These are phyloP conservation scores for Penicillium verrucosum DNA, from an alignment of 2,329 filamentous ascomycete genomes.

Conservation along the genomic window DNA sequence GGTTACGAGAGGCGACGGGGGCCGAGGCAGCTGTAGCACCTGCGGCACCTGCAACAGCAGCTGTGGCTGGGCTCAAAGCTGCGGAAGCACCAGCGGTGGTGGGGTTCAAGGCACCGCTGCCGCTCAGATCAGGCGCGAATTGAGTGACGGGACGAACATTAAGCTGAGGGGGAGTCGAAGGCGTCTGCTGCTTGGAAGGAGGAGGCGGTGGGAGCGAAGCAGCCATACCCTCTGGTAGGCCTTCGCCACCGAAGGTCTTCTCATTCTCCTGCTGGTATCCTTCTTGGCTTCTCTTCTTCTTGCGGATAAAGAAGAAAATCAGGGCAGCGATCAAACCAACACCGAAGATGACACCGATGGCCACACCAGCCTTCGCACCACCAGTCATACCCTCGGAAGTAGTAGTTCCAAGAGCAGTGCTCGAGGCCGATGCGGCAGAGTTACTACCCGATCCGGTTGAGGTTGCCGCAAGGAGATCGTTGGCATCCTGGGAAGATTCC, in stretches of 20 bases:
- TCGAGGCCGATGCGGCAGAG: slow-evolving; percentile 25
- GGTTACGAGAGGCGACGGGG: slow-evolving; percentile 30
- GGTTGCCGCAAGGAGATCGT: slow-evolving; percentile 13
- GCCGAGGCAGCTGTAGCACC: slow-evolving; percentile 20
- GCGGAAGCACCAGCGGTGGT: slow-evolving; percentile 7
- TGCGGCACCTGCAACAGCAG: slow-evolving; percentile 23
- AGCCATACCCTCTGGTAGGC: slow-evolving; percentile 28
- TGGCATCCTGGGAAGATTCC: slow-evolving; percentile 13
- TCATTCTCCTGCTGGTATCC: slow-evolving; percentile 57
- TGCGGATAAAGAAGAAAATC: slow-evolving; percentile 69
- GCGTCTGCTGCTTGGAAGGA: slow-evolving; percentile 35
- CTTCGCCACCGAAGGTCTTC: slow-evolving; percentile 49
- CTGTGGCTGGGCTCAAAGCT: background rate
- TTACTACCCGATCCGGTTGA: slow-evolving; percentile 19
- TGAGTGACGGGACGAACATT: slow-evolving; percentile 82
- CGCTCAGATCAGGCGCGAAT: slow-evolving; percentile 66
- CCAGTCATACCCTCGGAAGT: slow-evolving; percentile 40
- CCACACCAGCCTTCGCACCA: slow-evolving; percentile 72
- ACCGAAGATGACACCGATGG: slow-evolving; percentile 72
- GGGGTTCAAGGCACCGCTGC: slow-evolving; percentile 20
- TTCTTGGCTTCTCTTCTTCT: slow-evolving; percentile 61
- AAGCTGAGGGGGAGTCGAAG: slow-evolving; percentile 67
- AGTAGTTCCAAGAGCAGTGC: slow-evolving; percentile 19
- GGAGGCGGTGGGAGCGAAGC: slow-evolving; percentile 33
- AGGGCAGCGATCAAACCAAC: slow-evolving; percentile 65